Evolutionary conservation across 2,329 filamentous ascomycete species (phyloP).

Genomic region (Rhynchosporium graminicola): DNA sequence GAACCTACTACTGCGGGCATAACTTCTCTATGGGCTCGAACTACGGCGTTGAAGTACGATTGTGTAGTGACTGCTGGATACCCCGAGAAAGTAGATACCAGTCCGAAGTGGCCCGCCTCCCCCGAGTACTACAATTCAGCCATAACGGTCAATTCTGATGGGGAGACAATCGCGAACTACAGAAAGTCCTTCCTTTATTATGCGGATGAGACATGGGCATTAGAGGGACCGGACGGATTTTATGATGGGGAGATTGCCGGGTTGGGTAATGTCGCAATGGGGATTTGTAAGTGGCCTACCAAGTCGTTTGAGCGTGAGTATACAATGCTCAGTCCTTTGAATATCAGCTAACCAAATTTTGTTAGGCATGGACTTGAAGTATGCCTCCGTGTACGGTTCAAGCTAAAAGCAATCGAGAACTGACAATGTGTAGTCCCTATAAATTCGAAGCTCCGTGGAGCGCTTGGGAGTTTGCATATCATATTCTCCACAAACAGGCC

Average conservation of each 20-base stretch:
- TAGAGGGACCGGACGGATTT: slow-evolving; percentile 55
- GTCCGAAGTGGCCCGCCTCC: slow-evolving; percentile 49
- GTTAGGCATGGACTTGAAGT: slow-evolving; percentile 62
- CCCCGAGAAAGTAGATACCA: slow-evolving; percentile 64
- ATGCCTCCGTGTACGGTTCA: slow-evolving; percentile 4
- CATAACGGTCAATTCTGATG: slow-evolving; percentile 57
- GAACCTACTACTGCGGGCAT: slow-evolving; percentile 67
- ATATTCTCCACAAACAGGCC: slow-evolving; percentile 56
- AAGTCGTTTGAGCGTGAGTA: slow-evolving; percentile 18
- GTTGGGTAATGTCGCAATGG: slow-evolving; percentile 55
- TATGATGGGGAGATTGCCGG: slow-evolving; percentile 48
- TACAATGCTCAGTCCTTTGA: background rate
- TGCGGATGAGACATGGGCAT: slow-evolving; percentile 62
- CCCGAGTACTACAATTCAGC: slow-evolving; percentile 58
- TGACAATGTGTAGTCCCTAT: slow-evolving; percentile 46
- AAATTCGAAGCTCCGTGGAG: slow-evolving; percentile 53
- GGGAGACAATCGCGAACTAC: slow-evolving; percentile 62
- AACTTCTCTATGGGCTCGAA: slow-evolving; percentile 70
- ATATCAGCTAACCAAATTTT: background rate
- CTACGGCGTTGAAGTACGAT: slow-evolving; percentile 63
- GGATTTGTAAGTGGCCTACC: slow-evolving; percentile 53
- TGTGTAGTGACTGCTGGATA: slow-evolving; percentile 74
- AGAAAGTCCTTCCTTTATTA: slow-evolving; percentile 60
- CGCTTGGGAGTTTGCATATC: slow-evolving; percentile 50
- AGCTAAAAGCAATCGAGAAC: no score